Percentiles rank a stretch among this genome's conserved stretches.
These are phyloP conservation scores for Rhinocladiella mackenziei DNA, from an alignment of 2,329 filamentous ascomycete species.

Conservation along the genomic window DNA sequence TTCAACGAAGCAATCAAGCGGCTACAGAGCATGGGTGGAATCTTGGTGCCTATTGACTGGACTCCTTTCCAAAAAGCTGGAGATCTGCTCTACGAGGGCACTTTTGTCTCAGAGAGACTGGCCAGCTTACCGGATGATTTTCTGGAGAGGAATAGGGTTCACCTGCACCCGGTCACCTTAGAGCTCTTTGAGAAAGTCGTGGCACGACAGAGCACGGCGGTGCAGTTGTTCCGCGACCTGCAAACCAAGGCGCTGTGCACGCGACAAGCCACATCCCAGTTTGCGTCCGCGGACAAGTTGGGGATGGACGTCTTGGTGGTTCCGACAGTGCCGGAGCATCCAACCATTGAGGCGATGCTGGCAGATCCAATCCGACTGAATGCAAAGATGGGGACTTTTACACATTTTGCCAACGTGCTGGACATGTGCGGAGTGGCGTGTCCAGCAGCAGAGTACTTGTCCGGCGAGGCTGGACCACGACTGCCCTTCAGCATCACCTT, in stretches of 20 bases:
- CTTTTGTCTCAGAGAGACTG: slow-evolving; percentile 55
- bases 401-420: slow-evolving; percentile 59
- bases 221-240: slow-evolving; percentile 49
- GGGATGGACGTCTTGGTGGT: slow-evolving; percentile 51
- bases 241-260: slow-evolving; percentile 41
- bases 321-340: slow-evolving; percentile 54
- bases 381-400: slow-evolving; percentile 53
- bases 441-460: slow-evolving; percentile 44
- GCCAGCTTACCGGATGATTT: slow-evolving; percentile 42
- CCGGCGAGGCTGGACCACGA: slow-evolving; percentile 10
- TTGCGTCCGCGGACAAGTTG: slow-evolving; percentile 16
- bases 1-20: slow-evolving; percentile 44
- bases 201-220: slow-evolving; percentile 39
- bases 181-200: slow-evolving; percentile 43
- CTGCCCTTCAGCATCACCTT: slow-evolving; percentile 31
- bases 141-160: slow-evolving; percentile 36
- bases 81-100: slow-evolving; percentile 54
- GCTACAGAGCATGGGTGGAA: slow-evolving; percentile 42
- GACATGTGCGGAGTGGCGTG: slow-evolving; percentile 53
- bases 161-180: slow-evolving; percentile 49
- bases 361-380: slow-evolving; percentile 54
- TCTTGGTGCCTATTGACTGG: slow-evolving; percentile 47
- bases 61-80: slow-evolving; percentile 50
- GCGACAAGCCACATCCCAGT: slow-evolving; percentile 20
- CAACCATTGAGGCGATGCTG: slow-evolving; percentile 50